Base-by-base conservation (phyloP, 805 yeast species). In the Saccharomycopsis sp. region DNA sequence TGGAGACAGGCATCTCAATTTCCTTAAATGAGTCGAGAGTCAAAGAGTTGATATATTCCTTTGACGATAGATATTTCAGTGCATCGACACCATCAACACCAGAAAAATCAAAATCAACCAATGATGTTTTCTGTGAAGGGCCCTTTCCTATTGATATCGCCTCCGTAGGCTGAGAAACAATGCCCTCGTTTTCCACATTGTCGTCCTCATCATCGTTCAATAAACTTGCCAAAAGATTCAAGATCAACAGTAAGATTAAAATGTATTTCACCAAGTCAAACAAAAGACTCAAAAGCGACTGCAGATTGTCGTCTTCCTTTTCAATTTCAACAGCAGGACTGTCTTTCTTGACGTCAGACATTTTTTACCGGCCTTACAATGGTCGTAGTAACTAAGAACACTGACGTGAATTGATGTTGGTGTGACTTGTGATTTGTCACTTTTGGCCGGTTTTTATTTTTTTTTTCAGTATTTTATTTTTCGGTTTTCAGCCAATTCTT, bases 21-120 rank as follows among this genome's bases (percentile, higher is more conserved):
- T 18, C 3, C 23, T 14, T 37, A 44, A 58, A 58, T 16, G 37
- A 34, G 20, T 37, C 23, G 2, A 51, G 9, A 9, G 20, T 24
- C 47, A 58, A 52, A 1, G 61, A 58, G 18, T 37, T 20, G 9
- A 58, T 1, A 24, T 58, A 58, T 9, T 52, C 15, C 24, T 48
- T 20, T 7, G 46, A 29, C 2, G 41, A 15, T 40, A 55, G 37
- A 37, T 55, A 55, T 41, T 55, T 46, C 47, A 24, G 50, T 2
- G 57, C 34, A 21, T 37, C 20, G 18, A 40, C 37, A 21, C 57
- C 54, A 20, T 55, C 57, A 12, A 44, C 48, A 44, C 21, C 48
- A 4, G 48, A 44, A 44, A 44, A 44, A 44, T 44, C 48, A 44
- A 44, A 44, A 12, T 44, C 48, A 44, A 44, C 18, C 12, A 44